These are phyloP conservation scores for Lunasporangiospora selenospora DNA, from an alignment of 192 early-diverging fungal species.

Conservation along the genomic window DNA sequence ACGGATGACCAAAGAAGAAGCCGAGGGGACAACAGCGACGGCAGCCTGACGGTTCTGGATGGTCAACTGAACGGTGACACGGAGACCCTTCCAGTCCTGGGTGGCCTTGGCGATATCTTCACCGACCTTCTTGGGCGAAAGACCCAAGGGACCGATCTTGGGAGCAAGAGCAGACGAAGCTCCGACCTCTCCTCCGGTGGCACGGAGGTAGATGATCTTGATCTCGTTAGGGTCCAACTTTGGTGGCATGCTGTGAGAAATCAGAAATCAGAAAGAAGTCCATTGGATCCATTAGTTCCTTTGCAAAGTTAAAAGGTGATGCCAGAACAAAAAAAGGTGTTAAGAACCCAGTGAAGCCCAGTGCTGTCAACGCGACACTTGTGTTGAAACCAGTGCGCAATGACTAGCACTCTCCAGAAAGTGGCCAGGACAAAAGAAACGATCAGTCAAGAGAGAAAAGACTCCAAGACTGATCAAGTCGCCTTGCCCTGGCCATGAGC, in stretches of 20 bases:
- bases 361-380: not conserved
- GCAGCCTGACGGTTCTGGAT: constrained; percentile 99
- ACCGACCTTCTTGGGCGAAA: constrained; percentile 99
- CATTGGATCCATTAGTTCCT: not conserved
- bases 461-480: not conserved
- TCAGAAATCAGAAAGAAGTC: not conserved
- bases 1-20: constrained; percentile 95
- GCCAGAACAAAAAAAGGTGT: not conserved
- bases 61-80: constrained; percentile 97
- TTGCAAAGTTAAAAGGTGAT: not conserved
- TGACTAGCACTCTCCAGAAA: not conserved
- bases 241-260: constrained; percentile 73
- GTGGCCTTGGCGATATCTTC: constrained; percentile 99
- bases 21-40: constrained; percentile 95
- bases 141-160: constrained; percentile 99
- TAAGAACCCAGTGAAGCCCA: not conserved
- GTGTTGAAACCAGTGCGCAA: not conserved
- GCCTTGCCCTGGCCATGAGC: constrained; percentile 2
- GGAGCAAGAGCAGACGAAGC: constrained; percentile 97
- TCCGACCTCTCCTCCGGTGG: constrained; percentile 98
- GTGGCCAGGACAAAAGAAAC: not conserved
- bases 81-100: constrained; percentile 98
- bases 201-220: constrained; percentile 89
- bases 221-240: constrained; percentile 87
- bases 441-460: constrained; percentile 1